Evolutionary conservation across 495 filamentous ascomycete species (phyloP).

Genomic region (Extremus antarcticus): DNA sequence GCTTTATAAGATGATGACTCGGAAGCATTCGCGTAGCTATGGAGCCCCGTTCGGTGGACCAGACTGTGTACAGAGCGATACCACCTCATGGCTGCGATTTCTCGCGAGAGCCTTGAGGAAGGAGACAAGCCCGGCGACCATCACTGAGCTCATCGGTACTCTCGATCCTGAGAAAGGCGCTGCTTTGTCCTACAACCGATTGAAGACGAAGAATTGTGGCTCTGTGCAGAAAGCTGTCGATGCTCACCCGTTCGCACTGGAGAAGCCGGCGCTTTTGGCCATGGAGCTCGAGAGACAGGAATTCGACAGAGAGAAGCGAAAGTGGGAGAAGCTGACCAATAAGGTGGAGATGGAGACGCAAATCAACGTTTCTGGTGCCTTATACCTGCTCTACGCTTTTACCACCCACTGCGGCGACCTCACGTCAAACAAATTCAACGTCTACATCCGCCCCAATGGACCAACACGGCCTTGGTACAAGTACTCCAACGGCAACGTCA

Average conservation of each 20-base stretch:
- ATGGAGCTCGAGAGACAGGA: constrained; percentile 50
- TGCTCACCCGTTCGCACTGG: constrained; percentile 2
- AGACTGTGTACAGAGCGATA: constrained; percentile 1
- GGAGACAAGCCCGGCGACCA: background rate
- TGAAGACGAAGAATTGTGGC: constrained; percentile 6
- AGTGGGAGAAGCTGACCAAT: constrained; percentile 50
- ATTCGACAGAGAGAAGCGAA: constrained; percentile 40
- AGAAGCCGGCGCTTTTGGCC: constrained; percentile 38
- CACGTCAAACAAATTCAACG: constrained; percentile 50
- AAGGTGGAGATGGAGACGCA: constrained; percentile 45
- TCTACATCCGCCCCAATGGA: constrained; percentile 49
- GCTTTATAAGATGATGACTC: constrained; percentile 13
- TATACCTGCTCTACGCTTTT: constrained; percentile 52
- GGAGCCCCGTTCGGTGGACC: background rate
- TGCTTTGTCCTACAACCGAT: constrained; percentile 5
- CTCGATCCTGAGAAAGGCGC: constrained; percentile 6
- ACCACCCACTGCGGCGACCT: constrained; percentile 52
- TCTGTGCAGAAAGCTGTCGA: constrained; percentile 13
- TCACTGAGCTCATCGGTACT: constrained; percentile 5
- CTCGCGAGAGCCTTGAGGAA: background rate
- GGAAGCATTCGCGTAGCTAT: constrained; percentile 5
- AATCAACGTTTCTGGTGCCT: constrained; percentile 32
- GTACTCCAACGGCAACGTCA: constrained; percentile 48
- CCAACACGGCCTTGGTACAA: constrained; percentile 48
- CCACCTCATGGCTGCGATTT: constrained; percentile 4